These are phyloP conservation scores for Claviceps sp. DNA, from an alignment of 2,329 filamentous ascomycete species.

Conservation along the genomic window DNA sequence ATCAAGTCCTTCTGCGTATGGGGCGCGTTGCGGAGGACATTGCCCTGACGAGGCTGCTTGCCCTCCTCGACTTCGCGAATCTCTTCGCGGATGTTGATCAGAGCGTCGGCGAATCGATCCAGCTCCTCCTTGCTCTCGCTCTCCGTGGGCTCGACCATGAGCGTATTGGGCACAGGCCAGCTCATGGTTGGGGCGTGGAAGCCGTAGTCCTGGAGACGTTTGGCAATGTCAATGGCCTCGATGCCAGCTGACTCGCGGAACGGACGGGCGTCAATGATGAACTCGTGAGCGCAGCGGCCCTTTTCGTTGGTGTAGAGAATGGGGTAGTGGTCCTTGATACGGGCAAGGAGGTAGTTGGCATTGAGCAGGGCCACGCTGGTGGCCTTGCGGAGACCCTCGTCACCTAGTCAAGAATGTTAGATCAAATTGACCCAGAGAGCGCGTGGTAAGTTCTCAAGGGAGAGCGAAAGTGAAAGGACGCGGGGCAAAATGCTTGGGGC, in stretches of 20 bases:
- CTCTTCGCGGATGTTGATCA: slow-evolving; percentile 76
- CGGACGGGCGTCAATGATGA: slow-evolving; percentile 78
- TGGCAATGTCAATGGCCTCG: slow-evolving; percentile 90
- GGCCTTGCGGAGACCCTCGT: slow-evolving; percentile 67
- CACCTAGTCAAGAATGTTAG: slow-evolving; percentile 6
- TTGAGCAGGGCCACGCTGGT: slow-evolving; percentile 91
- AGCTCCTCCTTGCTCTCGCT: slow-evolving; percentile 86
- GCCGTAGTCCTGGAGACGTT: slow-evolving; percentile 91
- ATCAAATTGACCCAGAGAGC: not conserved
- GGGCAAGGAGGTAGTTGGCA: slow-evolving; percentile 89
- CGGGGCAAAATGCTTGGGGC: not conserved
- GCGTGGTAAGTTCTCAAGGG: not conserved
- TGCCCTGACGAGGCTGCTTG: slow-evolving; percentile 57
- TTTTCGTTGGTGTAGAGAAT: slow-evolving; percentile 90
- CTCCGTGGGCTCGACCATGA: slow-evolving; percentile 97
- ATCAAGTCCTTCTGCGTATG: slow-evolving; percentile 77
- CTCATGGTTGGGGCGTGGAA: slow-evolving; percentile 97
- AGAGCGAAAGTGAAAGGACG: not conserved
- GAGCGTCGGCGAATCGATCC: slow-evolving; percentile 81
- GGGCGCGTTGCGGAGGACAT: slow-evolving; percentile 80
- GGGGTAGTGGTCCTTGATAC: slow-evolving; percentile 71
- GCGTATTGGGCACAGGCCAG: slow-evolving; percentile 86
- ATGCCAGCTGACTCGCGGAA: slow-evolving; percentile 75
- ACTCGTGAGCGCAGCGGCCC: slow-evolving; percentile 88
- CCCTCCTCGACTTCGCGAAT: slow-evolving; percentile 76